Conservation (phyloP, 345 rosid species). For the Pugionium cornutum region DNA sequence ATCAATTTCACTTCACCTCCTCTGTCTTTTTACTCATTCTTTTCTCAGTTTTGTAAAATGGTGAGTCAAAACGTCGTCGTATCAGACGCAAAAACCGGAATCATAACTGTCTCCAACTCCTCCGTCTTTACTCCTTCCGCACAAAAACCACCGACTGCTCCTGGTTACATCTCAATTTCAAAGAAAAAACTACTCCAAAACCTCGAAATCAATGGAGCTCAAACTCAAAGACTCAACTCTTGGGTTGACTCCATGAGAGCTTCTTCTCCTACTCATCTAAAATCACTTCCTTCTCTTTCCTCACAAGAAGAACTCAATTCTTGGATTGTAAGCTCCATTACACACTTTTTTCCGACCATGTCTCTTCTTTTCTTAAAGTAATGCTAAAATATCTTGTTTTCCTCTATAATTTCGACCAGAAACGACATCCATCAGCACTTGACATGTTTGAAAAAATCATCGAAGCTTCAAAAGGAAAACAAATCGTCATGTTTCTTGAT, state of each 20-base stretch:
- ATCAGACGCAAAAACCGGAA: conserved; percentile 48
- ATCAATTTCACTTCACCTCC: neutral
- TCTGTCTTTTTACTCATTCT: neutral
- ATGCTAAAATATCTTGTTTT: neutral
- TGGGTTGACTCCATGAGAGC: conserved; percentile 94
- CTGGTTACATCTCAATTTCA: conserved; percentile 53
- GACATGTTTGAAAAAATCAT: conserved; percentile 70
- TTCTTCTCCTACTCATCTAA: conserved; percentile 87
- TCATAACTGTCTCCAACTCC: conserved; percentile 47
- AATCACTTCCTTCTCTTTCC: conserved; percentile 51
- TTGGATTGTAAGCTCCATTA: conserved; percentile 59
- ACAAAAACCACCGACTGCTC: conserved; percentile 74
- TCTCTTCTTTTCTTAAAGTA: neutral
- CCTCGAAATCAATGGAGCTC: conserved; percentile 60
- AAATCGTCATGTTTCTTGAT: conserved; percentile 91
- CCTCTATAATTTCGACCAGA: conserved; percentile 34
- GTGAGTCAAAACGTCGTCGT: conserved; percentile 64
- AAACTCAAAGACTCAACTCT: conserved; percentile 54
- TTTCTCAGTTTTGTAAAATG: conserved; percentile 38
- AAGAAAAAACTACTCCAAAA: conserved; percentile 54
- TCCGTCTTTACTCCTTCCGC: conserved; percentile 45
- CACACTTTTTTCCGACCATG: neutral
- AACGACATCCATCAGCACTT: conserved; percentile 82
- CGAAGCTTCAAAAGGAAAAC: conserved; percentile 73
- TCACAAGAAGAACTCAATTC: conserved; percentile 50